These are phyloP conservation scores for Pharus latifolius DNA, from an alignment of 176 grass and related monocot species.

Conservation along the genomic window DNA sequence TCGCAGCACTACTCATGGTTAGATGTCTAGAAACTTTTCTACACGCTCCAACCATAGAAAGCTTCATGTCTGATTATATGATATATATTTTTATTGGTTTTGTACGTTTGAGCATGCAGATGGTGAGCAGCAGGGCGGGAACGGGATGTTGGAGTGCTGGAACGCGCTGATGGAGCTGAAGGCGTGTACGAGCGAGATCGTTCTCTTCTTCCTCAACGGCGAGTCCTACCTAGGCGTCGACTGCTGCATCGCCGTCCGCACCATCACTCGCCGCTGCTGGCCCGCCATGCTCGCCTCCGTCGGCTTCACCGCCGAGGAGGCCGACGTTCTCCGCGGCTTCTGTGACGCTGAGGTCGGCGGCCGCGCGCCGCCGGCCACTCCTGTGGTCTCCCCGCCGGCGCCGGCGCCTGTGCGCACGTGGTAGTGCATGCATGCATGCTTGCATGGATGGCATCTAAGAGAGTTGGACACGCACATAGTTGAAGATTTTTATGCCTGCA, in stretches of 20 bases:
- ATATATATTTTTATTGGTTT: too few species aligned
- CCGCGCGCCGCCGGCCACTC: background rate
- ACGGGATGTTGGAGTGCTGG: constrained; percentile 47
- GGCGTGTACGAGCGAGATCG: constrained; percentile 64
- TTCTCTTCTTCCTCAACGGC: constrained; percentile 76
- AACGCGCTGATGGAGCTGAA: constrained; percentile 43
- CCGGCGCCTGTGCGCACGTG: background rate
- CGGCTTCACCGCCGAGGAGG: constrained; percentile 59
- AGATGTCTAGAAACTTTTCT: too few species aligned
- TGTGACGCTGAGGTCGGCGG: constrained; percentile 39
- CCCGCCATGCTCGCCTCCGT: constrained; percentile 50
- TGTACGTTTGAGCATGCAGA: too few species aligned
- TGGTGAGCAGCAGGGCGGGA: background rate
- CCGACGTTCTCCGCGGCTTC: constrained; percentile 51
- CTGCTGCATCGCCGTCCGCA: constrained; percentile 65
- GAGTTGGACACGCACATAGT: too few species aligned
- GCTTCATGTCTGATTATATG: too few species aligned
- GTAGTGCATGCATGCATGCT: too few species aligned
- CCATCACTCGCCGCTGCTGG: constrained; percentile 68
- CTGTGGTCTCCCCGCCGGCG: background rate
- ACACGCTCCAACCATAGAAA: too few species aligned
- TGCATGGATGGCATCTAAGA: too few species aligned
- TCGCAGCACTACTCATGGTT: too few species aligned
- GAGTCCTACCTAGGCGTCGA: constrained; percentile 61
- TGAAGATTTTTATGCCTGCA: too few species aligned